These are phyloP conservation scores for Fraxinus baroniana DNA, from an alignment of 305 asterid species.

Conservation along the genomic window DNA sequence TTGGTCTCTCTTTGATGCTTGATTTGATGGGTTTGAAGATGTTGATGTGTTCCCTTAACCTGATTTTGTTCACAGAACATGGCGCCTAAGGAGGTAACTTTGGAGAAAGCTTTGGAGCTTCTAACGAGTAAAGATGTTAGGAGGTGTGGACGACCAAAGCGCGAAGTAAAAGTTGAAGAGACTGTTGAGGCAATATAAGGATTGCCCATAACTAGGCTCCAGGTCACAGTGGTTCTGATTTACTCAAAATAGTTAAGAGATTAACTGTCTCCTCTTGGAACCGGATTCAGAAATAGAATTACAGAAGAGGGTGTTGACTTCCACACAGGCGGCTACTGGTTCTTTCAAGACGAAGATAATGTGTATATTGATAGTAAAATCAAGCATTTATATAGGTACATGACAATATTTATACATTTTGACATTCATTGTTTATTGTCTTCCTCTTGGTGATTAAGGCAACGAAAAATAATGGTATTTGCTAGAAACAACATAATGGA, in stretches of 20 bases:
- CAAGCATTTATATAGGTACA: constrained; percentile 4
- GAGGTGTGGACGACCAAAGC: constrained; percentile 65
- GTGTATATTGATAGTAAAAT: not conserved
- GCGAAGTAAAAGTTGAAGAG: constrained; percentile 31
- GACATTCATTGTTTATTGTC: not conserved
- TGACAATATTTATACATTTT: not conserved
- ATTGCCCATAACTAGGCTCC: not conserved
- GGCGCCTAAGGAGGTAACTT: constrained; percentile 53
- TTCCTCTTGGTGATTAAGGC: not conserved
- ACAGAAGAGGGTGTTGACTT: not conserved
- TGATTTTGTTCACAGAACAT: constrained; percentile 40
- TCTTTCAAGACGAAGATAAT: not conserved
- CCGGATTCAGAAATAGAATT: not conserved
- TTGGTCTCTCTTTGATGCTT: not conserved
- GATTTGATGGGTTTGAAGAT: not conserved
- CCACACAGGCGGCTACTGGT: not conserved
- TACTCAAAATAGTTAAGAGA: not conserved
- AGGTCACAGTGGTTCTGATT: not conserved
- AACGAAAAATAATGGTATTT: not conserved
- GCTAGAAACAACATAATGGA: not conserved
- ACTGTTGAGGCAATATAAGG: constrained; percentile 36
- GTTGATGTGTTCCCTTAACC: not conserved
- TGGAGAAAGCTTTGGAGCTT: constrained; percentile 71
- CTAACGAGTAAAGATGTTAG: constrained; percentile 55
- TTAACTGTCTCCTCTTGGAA: not conserved